Evolutionary conservation across 352 stramenopile genomes (phyloP), one percentile per base, ranked within the genome.

Genomic region (Pilasporangium apinafurcum): DNA sequence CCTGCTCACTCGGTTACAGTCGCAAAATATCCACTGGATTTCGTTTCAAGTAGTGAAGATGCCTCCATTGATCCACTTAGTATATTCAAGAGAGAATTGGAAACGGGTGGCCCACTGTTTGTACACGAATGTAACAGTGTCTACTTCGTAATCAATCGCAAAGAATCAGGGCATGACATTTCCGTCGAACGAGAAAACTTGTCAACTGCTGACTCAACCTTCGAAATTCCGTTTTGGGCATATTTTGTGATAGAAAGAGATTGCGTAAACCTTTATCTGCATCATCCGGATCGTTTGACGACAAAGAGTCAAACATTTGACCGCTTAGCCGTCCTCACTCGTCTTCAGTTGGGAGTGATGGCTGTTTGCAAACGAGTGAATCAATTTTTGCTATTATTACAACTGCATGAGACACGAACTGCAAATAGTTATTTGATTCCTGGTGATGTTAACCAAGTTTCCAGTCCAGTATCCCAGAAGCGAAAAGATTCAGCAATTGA

Each of bases 341-440:
- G 58, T 8, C 63, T 95, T 32, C 83, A 92, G 20, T 45, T 95
- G 13, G 74, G 73, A 3, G 55, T 95, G 12, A 70, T 76, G 22
- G 51, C 62, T 12, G 52, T 88, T 5, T 87, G 72, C 37, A 87
- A 83, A 44, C 71, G 74, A 32, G 83, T 95, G 29, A 95, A 95
- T 39, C 83, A 95, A 46, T 90, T 75, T 33, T 35, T 95, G 26
- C 56, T 95, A 10, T 59, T 95, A 16, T 39, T 91, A 21, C 83
- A 95, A 44, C 61, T 95, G 13, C 83, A 95, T 46, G 83, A 95
- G 47, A 88, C 81, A 0, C 65, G 82, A 13, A 75, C 68, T 4
- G 92, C 81, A 51, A 93, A 73, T 47, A 65, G 77, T 5, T 41
- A 89, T 16, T 43, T 95, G 28, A 57, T 95, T 32, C 71, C 76